Evolutionary conservation across 2,329 filamentous ascomycete genomes (phyloP).

Genomic region (Elsinoe batatas): DNA sequence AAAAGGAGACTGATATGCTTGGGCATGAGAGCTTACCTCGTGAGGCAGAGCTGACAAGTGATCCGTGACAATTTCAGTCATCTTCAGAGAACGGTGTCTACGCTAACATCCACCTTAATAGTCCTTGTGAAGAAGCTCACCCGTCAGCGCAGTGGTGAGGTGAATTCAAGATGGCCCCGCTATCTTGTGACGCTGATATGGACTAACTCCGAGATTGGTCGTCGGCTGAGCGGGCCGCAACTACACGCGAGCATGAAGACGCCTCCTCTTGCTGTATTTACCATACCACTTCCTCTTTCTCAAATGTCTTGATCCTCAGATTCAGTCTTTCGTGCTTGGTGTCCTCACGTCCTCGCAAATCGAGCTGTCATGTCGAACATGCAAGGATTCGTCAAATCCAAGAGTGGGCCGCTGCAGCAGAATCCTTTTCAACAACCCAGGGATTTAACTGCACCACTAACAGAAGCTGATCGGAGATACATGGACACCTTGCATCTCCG

Average conservation of each 20-base stretch:
- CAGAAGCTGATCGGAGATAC: too few species aligned
- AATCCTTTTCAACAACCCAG: too few species aligned
- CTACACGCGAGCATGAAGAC: background rate
- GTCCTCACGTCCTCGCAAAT: too few species aligned
- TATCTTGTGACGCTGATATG: background rate
- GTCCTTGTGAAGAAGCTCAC: background rate
- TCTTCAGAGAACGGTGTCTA: background rate
- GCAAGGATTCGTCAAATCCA: too few species aligned
- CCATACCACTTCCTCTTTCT: background rate
- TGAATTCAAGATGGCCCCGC: background rate
- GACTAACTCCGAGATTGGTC: background rate
- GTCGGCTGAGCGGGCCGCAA: background rate
- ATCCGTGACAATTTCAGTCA: background rate
- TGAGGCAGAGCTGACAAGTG: conserved; percentile 13
- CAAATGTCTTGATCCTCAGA: background rate
- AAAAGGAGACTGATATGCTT: background rate
- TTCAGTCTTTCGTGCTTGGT: too few species aligned
- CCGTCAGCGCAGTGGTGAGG: background rate
- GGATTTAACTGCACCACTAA: too few species aligned
- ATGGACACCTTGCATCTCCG: too few species aligned
- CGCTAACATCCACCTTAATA: background rate
- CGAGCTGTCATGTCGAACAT: too few species aligned
- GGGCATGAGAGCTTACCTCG: background rate
- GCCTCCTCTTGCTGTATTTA: background rate
- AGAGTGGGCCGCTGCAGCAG: too few species aligned